Base-by-base conservation (phyloP, 805 yeast genomes). In the Candida xiaguanensis region DNA sequence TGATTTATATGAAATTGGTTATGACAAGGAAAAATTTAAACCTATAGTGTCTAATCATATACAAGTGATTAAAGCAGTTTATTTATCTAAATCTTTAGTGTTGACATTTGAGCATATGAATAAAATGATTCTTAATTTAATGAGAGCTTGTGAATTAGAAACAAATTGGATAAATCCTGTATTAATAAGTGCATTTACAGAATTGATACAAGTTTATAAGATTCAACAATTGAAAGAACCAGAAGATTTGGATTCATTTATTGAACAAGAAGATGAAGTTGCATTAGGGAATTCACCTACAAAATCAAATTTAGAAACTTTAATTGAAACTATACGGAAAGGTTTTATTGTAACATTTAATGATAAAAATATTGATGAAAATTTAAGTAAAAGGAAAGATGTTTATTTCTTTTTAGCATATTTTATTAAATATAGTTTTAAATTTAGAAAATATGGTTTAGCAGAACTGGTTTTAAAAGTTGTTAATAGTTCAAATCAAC, bases 391-490 rank as follows among this genome's bases (percentile, higher is more conserved):
- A 53, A 72, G 81, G 50, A 59, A 61, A 46, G 85, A 82, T 36
- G 80, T 84, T 14, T 85, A 82, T 59, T 80, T 75, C 58, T 82
- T 87, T 55, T 75, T 85, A 14, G 80, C 82, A 28, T 73, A 80
- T 39, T 73, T 88, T 42, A 78, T 87, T 57, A 77, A 77, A 49
- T 70, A 84, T 17, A 88, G 86, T 59, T 79, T 81, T 65, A 70
- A 70, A 49, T 63, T 87, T 47, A 70, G 74, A 32, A 85, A 84
- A 51, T 66, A 75, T 28, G 88, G 87, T 49, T 71, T 87, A 56
- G 88, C 91, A 24, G 79, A 78, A 48, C 82, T 85, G 36, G 70
- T 87, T 45, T 80, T 85, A 42, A 80, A 80, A 54, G 95, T 85
- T 1, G 61, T 86, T 24, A 69, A 67, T 22, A 75, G 82, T 11